Conservation (phyloP, 768 basidiomycete genomes). For the Cantharellus anzutake region DNA sequence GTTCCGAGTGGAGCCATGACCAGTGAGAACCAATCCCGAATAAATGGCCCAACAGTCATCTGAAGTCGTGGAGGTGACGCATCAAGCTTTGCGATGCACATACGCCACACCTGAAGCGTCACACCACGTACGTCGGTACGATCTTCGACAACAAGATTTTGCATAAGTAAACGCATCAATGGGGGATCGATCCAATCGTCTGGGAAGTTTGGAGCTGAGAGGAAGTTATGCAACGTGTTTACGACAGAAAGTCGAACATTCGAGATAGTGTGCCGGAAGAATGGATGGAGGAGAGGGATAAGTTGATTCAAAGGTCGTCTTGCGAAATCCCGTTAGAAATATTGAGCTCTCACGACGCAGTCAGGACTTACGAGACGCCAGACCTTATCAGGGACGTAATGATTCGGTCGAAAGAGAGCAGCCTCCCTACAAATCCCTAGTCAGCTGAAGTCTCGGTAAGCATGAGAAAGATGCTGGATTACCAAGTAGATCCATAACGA, state of each 20-base stretch:
- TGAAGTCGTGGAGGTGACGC: neutral
- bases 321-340: neutral
- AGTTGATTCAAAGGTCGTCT: slow-evolving; percentile 70
- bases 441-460: neutral
- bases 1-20: slow-evolving; percentile 81
- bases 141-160: slow-evolving; percentile 88
- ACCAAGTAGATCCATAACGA: slow-evolving; percentile 97
- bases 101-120: slow-evolving; percentile 55
- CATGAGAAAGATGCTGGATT: slow-evolving; percentile 9
- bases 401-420: slow-evolving; percentile 62
- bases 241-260: slow-evolving; percentile 87
- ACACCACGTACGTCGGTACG: slow-evolving; percentile 61
- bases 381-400: slow-evolving; percentile 56
- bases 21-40: slow-evolving; percentile 60
- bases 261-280: slow-evolving; percentile 91
- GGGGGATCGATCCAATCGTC: slow-evolving; percentile 62
- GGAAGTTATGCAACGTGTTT: slow-evolving; percentile 72
- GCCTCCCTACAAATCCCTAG: slow-evolving; percentile 34
- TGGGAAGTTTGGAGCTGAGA: slow-evolving; percentile 53
- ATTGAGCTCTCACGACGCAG: neutral
- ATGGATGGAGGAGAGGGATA: slow-evolving; percentile 79
- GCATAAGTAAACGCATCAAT: slow-evolving; percentile 73
- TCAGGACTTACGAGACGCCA: slow-evolving; percentile 43
- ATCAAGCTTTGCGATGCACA: slow-evolving; percentile 15
- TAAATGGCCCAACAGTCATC: neutral